Base-by-base conservation (phyloP, 441 rosid species). In the Gossypium davidsonii region DNA sequence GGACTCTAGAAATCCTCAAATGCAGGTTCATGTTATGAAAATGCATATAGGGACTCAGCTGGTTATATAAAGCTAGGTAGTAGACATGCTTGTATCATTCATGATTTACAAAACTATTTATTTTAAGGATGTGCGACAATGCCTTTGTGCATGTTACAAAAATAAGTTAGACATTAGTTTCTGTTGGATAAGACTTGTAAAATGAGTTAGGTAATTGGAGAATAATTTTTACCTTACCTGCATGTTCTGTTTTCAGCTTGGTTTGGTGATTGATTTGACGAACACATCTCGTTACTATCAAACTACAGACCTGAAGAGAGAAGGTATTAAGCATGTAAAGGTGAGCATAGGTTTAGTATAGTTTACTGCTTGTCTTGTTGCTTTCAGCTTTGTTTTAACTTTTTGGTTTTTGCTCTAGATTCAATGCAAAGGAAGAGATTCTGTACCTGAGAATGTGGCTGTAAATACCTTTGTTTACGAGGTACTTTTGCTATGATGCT, bases 221-320 rank as follows among this genome's bases (percentile, higher is more conserved):
- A 18, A 70, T 6, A 12, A 17, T 6, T 9, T 28, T 34, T 34
- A 12, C 34, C 17, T 71, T 57, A 37, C 7, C 9, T 28, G 4
- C 1, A 10, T 34, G 49, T 76, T 62, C 12, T 37, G 53, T 73
- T 78, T 81, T 42, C 93, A 96, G 99, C 92, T 96, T 83, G 99
- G 97, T 75, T 83, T 93, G 75, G 99, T 96, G 81, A 93, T 96
- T 75, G 99, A 96, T 90, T 83, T 96, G 85, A 96, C 99, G 28
- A 96, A 96, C 85, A 93, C 99, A 51, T 80, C 85, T 39, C 97
- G 97, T 58, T 93, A 96, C 85, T 96, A 96, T 84, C 76, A 85
- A 73, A 76, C 90, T n/a, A 9, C 75, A 23, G 98, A 93, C 79
- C 82, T 96, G 85, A 90, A 89, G 89, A 91, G 83, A 77, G 98